Conservation (phyloP, 257 asterid species). For the Cruciata laevipes region DNA sequence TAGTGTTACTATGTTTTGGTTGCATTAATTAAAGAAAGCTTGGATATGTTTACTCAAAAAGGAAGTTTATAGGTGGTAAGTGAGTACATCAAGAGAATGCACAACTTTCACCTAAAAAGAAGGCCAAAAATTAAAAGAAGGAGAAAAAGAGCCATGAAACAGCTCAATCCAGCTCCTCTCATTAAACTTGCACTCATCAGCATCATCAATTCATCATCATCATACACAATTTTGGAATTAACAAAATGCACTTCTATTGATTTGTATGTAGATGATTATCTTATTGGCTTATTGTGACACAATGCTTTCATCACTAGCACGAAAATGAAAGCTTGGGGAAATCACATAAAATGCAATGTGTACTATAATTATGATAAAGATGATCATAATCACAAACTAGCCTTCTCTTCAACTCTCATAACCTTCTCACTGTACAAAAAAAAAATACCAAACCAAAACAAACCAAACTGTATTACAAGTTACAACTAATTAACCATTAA, state of each 20-base stretch:
- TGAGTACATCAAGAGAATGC: background rate
- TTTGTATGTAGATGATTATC: too few species aligned
- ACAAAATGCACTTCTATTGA: background rate
- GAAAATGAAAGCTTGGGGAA: too few species aligned
- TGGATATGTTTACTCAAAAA: background rate
- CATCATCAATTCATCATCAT: background rate
- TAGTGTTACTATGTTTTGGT: background rate
- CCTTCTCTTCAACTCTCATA: constrained; percentile 13
- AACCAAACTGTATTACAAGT: background rate
- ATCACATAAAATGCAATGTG: background rate
- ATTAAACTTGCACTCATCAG: constrained; percentile 5
- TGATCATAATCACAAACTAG: background rate
- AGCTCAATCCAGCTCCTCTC: background rate
- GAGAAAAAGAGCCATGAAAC: background rate
- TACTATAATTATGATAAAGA: background rate
- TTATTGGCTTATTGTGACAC: too few species aligned
- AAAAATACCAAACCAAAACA: constrained; percentile 14
- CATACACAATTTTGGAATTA: background rate
- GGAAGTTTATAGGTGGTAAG: background rate
- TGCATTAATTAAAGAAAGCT: background rate
- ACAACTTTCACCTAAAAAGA: constrained; percentile 6
- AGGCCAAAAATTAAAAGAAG: background rate
- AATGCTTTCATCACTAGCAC: background rate
- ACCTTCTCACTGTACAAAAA: constrained; percentile 41
- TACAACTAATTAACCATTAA: background rate